Conservation (phyloP, 192 early-diverging fungal genomes). For the Backusella luteola region DNA sequence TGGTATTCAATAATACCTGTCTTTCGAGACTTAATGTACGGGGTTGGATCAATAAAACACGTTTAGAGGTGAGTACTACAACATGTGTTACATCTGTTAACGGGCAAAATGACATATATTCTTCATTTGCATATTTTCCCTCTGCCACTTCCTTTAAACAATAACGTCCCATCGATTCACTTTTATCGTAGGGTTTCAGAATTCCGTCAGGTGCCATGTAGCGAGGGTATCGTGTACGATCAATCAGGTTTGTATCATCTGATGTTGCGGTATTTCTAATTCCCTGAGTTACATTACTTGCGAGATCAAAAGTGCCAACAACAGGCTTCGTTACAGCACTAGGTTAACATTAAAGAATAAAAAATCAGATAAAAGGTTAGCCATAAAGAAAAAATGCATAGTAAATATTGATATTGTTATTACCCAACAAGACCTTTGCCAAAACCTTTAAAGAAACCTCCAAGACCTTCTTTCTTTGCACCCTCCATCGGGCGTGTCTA, state of each 20-base stretch:
- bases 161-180: slow-evolving; percentile 81
- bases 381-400: not conserved
- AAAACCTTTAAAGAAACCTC: slow-evolving; percentile 93
- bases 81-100: slow-evolving; percentile 80
- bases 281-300: slow-evolving; percentile 89
- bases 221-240: slow-evolving; percentile 82
- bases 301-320: slow-evolving; percentile 95
- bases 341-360: not conserved
- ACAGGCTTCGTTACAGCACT: slow-evolving; percentile 92
- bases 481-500: slow-evolving; percentile 83
- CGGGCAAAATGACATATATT: slow-evolving; percentile 83
- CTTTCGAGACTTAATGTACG: slow-evolving; percentile 77
- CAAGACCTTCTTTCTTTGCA: slow-evolving; percentile 82
- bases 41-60: slow-evolving; percentile 74
- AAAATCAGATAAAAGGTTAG: not conserved
- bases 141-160: slow-evolving; percentile 82
- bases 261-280: slow-evolving; percentile 95
- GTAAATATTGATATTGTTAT: not conserved
- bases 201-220: slow-evolving; percentile 85
- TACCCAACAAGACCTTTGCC: slow-evolving; percentile 93
- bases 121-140: slow-evolving; percentile 77
- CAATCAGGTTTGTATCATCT: slow-evolving; percentile 76
- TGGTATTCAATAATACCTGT: slow-evolving; percentile 69
- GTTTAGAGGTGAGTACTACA: slow-evolving; percentile 75
- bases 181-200: slow-evolving; percentile 62